These are phyloP conservation scores for Arthrobotrys megalospora DNA, from an alignment of 2,329 filamentous ascomycete species.

Conservation along the genomic window DNA sequence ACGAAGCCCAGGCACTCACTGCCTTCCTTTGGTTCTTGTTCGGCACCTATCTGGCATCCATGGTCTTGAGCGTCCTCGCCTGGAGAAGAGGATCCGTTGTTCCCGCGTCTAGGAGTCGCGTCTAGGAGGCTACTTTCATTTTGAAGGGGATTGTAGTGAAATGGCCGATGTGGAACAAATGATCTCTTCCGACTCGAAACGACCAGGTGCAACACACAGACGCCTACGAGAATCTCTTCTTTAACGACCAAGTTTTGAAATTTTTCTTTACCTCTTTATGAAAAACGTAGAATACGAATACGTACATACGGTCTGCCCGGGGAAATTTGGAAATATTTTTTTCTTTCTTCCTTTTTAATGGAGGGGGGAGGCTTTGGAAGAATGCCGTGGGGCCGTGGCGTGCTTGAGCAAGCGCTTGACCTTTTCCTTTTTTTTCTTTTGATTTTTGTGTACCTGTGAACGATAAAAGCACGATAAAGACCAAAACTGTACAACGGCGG, in stretches of 20 bases:
- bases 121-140: constrained; percentile 61
- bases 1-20: constrained; percentile 70
- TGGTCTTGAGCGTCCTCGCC: constrained; percentile 66
- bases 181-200: constrained; percentile 1
- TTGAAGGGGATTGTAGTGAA: constrained; percentile 35
- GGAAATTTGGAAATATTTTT: no score
- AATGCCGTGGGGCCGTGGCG: no score
- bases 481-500: not conserved
- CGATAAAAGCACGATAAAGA: not conserved
- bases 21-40: constrained; percentile 73
- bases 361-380: no score
- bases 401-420: no score
- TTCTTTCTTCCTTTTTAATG: no score
- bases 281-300: no score
- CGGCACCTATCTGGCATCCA: constrained; percentile 67
- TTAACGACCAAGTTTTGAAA: no score
- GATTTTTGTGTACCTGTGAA: no score
- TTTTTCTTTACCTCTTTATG: no score
- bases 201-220: not conserved
- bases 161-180: constrained; percentile 29
- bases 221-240: no score
- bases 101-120: constrained; percentile 66
- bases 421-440: no score
- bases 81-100: constrained; percentile 65
- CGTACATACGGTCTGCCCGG: no score